A percentile compares a stretch with the other conserved stretches of the same genome.
Evolutionary conservation across 495 filamentous ascomycete species (phyloP).

Genomic region (Lasiosphaeriaceae sp.): DNA sequence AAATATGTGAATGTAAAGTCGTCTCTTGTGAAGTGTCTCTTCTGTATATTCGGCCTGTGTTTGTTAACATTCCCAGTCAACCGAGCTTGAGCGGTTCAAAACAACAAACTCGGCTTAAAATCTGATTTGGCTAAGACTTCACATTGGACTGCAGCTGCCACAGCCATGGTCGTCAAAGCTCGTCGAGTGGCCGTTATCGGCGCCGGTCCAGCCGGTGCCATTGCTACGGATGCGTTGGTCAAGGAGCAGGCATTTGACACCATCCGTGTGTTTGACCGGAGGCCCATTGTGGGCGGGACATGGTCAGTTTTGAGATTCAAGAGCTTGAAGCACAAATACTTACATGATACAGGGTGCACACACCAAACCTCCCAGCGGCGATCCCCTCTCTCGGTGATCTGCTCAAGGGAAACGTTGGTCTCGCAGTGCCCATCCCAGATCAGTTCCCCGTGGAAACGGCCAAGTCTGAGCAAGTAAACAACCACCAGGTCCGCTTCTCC

Average conservation of each 20-base stretch:
- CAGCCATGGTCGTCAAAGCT: constrained; percentile 13
- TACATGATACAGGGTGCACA: constrained; percentile 23
- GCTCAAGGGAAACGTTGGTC: constrained; percentile 46
- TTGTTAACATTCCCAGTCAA: too few relatives aligned
- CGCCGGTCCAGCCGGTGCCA: constrained; percentile 55
- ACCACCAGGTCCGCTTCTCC: constrained; percentile 46
- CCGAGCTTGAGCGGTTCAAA: too few relatives aligned
- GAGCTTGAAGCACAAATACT: background rate
- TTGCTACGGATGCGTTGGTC: constrained; percentile 56
- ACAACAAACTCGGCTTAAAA: too few relatives aligned
- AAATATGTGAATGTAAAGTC: too few relatives aligned
- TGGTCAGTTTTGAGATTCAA: constrained; percentile 13
- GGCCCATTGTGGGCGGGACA: constrained; percentile 28
- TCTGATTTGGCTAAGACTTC: too few relatives aligned
- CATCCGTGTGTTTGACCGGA: constrained; percentile 56
- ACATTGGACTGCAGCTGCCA: too few relatives aligned
- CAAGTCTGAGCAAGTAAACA: constrained; percentile 29
- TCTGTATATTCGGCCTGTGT: too few relatives aligned
- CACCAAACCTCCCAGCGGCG: constrained; percentile 32
- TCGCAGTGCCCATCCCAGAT: constrained; percentile 40
- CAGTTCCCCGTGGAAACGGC: constrained; percentile 44
- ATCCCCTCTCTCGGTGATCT: constrained; percentile 43
- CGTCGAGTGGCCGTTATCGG: constrained; percentile 58
- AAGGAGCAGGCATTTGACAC: constrained; percentile 56
- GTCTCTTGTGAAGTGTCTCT: too few relatives aligned